Base-by-base conservation (phyloP, 2,329 filamentous ascomycete genomes). In the Sarocladiaceae sp. region DNA sequence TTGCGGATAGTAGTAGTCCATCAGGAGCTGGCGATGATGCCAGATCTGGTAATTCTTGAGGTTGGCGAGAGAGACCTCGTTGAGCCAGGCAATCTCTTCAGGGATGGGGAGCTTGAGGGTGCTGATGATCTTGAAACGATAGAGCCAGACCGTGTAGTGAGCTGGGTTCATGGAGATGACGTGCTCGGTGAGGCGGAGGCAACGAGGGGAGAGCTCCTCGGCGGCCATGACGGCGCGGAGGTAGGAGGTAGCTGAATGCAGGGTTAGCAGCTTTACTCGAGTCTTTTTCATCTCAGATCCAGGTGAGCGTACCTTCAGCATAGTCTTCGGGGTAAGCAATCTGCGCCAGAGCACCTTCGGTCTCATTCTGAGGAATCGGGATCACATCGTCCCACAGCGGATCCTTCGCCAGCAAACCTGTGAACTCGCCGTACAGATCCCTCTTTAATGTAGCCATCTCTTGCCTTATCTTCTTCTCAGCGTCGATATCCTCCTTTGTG, bases 31-130 rank as follows among this genome's bases (percentile, higher is more conserved):
- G 20, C 80, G 74, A 56, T 83, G 80, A 61, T 84, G 80, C 87
- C 93, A 98, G 63, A 98, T 98, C 67, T 98, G 93, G 69, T 98
- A 98, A 69, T 97, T 98, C 66, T 98, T 98, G 57, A 94, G 81
- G 61, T 95, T 84, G 46, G 79, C 73, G 43, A 95, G 71, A 10
- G 91, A 87, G 21, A 93, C 81, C 10, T 80, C 71, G 64, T 96
- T 94, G 43, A 98, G 73, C 89, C 91, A 98, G 33, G 71, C 68
- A 37, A 96, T 73, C 64, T 98, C 93, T 47, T 83, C 74, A 2
- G 71, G 65, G 34, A 93, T 69, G 45, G 82, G 69, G 39, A 83
- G 73, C 39, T 76, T 64, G 20, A 95, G 71, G 3, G 78, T 73
- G 51, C 83, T 76, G 40, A 97, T 67, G 44, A 84, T 85, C 57